Percentiles rank a stretch among this genome's conserved stretches.
Evolutionary conservation across 2,329 filamentous ascomycete species (phyloP).

Genomic region (Beauveria asiatica): DNA sequence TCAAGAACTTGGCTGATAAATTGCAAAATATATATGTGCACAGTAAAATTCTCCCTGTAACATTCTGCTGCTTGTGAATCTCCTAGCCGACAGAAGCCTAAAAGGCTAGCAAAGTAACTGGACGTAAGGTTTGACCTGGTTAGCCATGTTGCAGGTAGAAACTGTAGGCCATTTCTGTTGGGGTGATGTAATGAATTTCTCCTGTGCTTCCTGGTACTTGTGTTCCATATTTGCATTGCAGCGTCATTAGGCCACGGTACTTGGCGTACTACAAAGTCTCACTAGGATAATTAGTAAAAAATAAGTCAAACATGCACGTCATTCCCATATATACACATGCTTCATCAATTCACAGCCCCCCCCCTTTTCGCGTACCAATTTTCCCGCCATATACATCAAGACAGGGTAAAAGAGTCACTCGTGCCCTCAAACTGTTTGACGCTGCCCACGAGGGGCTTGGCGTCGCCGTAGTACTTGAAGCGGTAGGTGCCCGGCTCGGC

Average conservation of each 20-base stretch:
- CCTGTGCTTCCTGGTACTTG: not conserved
- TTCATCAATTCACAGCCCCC: not conserved
- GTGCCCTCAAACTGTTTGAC: slow-evolving; percentile 63
- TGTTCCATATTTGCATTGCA: not conserved
- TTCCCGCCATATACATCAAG: not conserved
- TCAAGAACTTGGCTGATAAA: not conserved
- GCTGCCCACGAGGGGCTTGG: slow-evolving; percentile 53
- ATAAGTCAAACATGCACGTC: not conserved
- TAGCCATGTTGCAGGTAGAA: no score
- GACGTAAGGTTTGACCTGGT: no score
- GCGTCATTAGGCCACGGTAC: no score
- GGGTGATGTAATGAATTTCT: no score
- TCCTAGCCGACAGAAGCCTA: no score
- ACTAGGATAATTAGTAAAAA: not conserved
- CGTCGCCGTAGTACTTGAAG: slow-evolving; percentile 76
- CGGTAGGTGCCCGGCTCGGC: slow-evolving; percentile 62
- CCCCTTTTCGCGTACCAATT: no score
- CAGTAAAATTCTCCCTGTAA: not conserved
- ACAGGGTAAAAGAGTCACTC: slow-evolving; percentile 42
- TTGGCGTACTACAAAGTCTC: not conserved
- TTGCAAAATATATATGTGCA: not conserved
- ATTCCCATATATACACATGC: not conserved
- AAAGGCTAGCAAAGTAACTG: no score
- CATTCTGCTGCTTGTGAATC: not conserved
- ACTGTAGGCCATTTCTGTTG: no score